Conservation (phyloP, 495 filamentous ascomycete species). For the Cercophora samala region DNA sequence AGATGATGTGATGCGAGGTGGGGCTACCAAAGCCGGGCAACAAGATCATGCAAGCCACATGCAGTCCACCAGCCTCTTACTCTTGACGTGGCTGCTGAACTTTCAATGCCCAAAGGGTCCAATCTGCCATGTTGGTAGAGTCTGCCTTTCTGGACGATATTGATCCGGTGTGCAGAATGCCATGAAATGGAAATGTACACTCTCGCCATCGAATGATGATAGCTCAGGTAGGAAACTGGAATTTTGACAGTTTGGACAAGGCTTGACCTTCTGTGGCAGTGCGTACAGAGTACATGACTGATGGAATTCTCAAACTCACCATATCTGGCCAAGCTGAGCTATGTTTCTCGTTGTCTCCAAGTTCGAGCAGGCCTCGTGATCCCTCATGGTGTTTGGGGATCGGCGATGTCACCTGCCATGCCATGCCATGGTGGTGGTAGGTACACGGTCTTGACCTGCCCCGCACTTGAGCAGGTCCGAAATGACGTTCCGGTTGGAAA, state of each 20-base stretch:
- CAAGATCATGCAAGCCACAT: background rate
- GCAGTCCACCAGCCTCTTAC: background rate
- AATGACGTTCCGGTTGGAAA: background rate
- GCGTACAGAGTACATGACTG: background rate
- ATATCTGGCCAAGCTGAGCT: background rate
- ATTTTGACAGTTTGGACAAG: background rate
- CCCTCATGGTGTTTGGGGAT: background rate
- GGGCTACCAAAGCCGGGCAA: constrained; percentile 2
- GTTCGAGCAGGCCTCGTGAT: background rate
- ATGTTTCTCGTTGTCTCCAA: background rate
- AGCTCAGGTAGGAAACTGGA: background rate
- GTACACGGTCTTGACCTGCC: background rate
- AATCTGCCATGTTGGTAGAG: background rate
- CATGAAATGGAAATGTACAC: background rate
- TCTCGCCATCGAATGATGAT: background rate
- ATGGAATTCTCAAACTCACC: background rate
- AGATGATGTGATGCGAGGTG: background rate
- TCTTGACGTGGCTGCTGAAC: background rate
- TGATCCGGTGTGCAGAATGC: background rate
- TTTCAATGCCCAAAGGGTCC: background rate
- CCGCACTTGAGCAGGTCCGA: background rate
- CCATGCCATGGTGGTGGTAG: too few relatives aligned
- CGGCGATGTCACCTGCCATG: constrained; percentile 1
- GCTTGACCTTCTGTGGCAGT: background rate
- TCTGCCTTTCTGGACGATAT: background rate